Percentiles rank a stretch among this genome's conserved stretches.
phyloP scores from a whole-genome alignment of 2,329 filamentous ascomycete species.

The Penicillium oxalicum region DNA sequence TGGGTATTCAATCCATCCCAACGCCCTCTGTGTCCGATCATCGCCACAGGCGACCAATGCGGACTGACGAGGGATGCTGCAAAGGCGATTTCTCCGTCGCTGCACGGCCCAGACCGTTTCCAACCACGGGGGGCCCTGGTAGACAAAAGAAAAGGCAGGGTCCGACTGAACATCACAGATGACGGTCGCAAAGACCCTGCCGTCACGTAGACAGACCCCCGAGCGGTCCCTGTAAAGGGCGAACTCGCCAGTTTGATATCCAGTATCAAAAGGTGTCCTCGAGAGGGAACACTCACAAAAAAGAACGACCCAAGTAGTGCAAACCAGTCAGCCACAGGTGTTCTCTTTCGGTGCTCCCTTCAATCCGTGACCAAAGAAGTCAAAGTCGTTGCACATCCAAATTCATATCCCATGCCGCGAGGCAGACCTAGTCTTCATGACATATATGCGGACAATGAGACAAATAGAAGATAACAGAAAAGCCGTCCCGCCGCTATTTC shows the following conservation, averaged over 20 bases:
- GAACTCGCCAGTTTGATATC: slow-evolving; percentile 32
- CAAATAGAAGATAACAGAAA: slow-evolving; percentile 34
- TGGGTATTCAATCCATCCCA: neutral
- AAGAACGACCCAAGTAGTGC: slow-evolving; percentile 6
- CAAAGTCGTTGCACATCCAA: slow-evolving; percentile 34
- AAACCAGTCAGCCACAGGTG: slow-evolving; percentile 17
- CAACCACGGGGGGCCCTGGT: slow-evolving; percentile 6
- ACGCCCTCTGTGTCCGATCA: slow-evolving; percentile 17
- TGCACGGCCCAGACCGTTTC: slow-evolving; percentile 4
- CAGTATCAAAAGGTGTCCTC: slow-evolving; percentile 38
- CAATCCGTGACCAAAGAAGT: slow-evolving; percentile 27
- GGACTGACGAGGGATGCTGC: slow-evolving; percentile 6
- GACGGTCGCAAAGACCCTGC: slow-evolving; percentile 14
- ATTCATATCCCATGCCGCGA: slow-evolving; percentile 44
- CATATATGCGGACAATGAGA: slow-evolving; percentile 40
- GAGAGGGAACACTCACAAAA: slow-evolving; percentile 8
- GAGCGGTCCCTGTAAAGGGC: slow-evolving; percentile 12
- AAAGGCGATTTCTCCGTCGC: slow-evolving; percentile 1
- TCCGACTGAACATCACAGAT: slow-evolving; percentile 33
- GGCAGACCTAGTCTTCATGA: slow-evolving; percentile 46
- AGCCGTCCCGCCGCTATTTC: slow-evolving; percentile 45
- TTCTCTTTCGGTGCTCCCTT: slow-evolving; percentile 1
- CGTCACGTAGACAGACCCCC: slow-evolving; percentile 18
- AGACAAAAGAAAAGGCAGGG: slow-evolving; percentile 16
- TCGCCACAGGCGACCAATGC: slow-evolving; percentile 25